Percentiles rank a stretch among this genome's conserved stretches.
Evolutionary conservation across 345 rosid genomes (phyloP).

Genomic region (Brassica cretica): DNA sequence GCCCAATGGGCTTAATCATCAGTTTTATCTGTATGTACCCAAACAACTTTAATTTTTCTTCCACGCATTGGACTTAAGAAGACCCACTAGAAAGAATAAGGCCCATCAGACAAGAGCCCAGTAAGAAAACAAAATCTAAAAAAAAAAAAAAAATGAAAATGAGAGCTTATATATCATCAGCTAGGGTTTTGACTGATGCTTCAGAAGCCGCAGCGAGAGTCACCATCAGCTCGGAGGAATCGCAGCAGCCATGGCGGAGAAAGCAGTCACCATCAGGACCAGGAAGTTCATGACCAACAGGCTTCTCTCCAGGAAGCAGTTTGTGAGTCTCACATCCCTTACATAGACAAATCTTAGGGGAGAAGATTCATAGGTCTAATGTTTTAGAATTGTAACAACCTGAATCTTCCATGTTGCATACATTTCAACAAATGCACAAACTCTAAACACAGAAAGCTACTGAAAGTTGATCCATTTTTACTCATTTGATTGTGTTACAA

Average conservation of each 20-base stretch:
- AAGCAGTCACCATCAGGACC: constrained; percentile 83
- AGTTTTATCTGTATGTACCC: not conserved
- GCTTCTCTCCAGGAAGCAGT: constrained; percentile 95
- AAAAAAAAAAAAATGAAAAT: not conserved
- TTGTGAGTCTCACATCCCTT: constrained; percentile 50
- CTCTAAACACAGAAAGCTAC: not conserved
- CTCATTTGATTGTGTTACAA: not conserved
- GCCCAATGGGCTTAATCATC: not conserved
- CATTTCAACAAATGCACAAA: not conserved
- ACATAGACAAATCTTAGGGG: no score
- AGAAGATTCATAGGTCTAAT: no score
- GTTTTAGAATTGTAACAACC: no score
- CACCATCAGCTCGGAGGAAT: not conserved
- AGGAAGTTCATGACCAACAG: constrained; percentile 98
- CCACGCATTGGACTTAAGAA: no score
- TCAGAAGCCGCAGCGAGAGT: not conserved
- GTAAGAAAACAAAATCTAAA: not conserved
- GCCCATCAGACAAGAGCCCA: not conserved
- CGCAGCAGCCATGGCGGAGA: constrained; percentile 67
- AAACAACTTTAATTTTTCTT: no score
- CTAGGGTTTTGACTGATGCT: not conserved
- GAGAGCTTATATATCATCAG: not conserved
- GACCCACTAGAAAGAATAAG: no score
- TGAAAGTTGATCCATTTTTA: not conserved
- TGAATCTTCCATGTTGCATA: not conserved